Base-by-base conservation (phyloP, 2,329 filamentous ascomycete genomes). In the Beauveria sp. region DNA sequence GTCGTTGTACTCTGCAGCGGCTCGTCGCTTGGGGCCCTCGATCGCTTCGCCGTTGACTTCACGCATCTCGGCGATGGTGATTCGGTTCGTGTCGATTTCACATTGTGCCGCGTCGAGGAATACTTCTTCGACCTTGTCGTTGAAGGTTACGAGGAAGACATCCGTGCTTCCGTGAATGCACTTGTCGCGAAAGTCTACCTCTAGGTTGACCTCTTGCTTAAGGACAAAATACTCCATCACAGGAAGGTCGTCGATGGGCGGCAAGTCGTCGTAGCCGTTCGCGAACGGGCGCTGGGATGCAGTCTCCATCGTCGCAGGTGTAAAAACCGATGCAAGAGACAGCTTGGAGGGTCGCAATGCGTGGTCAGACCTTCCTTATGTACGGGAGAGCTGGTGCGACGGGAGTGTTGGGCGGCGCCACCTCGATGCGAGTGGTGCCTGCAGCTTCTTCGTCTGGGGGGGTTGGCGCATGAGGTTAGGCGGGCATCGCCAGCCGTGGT, bases 191-290 rank as follows among this genome's bases (percentile, higher is more conserved):
- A 99, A 96, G 76, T 96, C 90, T 71, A 99, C 81, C 69, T 98
- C 93, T 63, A 99, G 80, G 68, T 92, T 88, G 55, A 99, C 87
- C 72, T 90, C 90, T 76, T 98, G 93, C 75, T 92, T 88, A 60
- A 91, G 81, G 62, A 98, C 77, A 46, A 81, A 78, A 61, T 76
- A 79, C 28, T 77, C 74, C 18, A 74, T 72, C 3, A 77, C 66
- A 5, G 73, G 70, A 9, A 65, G 63, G 63, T 78, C 75, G 55
- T 74, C 65, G 38, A 73, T 66, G 6, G 72, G 72, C 10, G 70
- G 68, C 6, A 74, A 62, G 50, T 69, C 70, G 57, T 74, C 72
- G 22, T 72, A 68, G 34, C 69, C 63, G 40, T 71, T 69, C 52
- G 74, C 67, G 46, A 71, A 67, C 58, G 72, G 70, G 30, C 18